phyloP scores from a whole-genome alignment of 148 eudicot species.

The Rhododendron williamsianum region DNA sequence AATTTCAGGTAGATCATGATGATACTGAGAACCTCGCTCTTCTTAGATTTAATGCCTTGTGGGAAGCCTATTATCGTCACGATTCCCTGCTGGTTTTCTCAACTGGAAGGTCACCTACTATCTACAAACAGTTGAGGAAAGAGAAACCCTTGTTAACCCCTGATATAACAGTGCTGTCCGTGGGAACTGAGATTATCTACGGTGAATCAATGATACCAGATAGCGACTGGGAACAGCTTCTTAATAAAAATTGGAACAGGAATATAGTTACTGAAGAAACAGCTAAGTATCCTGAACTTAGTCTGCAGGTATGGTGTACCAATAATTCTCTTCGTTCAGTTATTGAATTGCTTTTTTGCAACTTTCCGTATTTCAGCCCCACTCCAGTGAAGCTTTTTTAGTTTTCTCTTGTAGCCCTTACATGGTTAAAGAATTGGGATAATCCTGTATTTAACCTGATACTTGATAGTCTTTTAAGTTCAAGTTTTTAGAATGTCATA shows the following conservation, averaged over 20 bases:
- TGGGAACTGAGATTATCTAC: background rate
- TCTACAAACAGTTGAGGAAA: background rate
- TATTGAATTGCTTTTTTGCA: background rate
- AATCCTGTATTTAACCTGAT: background rate
- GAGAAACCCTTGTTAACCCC: background rate
- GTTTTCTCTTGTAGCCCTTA: background rate
- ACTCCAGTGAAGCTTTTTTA: background rate
- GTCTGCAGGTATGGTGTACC: background rate
- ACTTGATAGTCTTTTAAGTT: background rate
- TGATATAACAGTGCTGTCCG: background rate
- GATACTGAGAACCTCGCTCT: background rate
- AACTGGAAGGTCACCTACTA: background rate
- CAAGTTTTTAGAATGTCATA: background rate
- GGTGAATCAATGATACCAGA: background rate
- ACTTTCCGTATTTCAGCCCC: background rate
- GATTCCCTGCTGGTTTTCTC: background rate
- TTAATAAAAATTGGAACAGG: background rate
- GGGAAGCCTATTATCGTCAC: background rate
- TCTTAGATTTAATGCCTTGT: background rate
- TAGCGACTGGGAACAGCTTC: background rate
- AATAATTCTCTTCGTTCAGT: background rate
- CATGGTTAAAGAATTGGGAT: background rate
- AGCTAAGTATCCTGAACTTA: background rate
- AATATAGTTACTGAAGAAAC: conserved; percentile 4
- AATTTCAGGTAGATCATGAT: background rate